Base-by-base conservation (phyloP, 2,329 filamentous ascomycete genomes). In the Calonectria montana region DNA sequence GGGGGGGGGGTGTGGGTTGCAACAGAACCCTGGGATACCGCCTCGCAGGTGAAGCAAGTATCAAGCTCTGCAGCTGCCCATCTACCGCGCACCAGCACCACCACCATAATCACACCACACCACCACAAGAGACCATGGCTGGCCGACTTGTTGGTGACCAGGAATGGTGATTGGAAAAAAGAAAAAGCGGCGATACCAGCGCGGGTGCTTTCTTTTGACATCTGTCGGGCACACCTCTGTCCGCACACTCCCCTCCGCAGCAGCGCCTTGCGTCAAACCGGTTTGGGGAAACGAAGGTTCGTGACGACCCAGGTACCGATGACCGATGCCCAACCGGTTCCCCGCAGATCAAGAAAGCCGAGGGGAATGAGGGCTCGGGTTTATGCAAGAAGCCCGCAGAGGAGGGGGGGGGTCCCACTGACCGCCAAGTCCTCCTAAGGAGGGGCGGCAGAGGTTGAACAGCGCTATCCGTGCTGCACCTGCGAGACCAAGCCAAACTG, bases 301-400 rank as follows among this genome's bases (percentile, higher is more conserved):
- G n/a, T 15, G n/a, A 15, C 6, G 25, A 7, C 23, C 29, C 9
- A 48, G 5, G 45, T 48, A 27, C 45, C 45, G 45, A 48, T 48
- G 21, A 2, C 21, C 45, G 23, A 21, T 48, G 23, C 45, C 45
- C 29, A 31, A 31, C 9, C 9, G 16, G 23, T 62, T 43, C 57
- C 57, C 57, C 57, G 35, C 57, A 43, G 27, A 62, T 27, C 57
- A 3, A 50, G 47, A 27, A 62, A 62, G 57, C 57, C 57, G 57
- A 62, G 57, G 57, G 23, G 57, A 62, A 62, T 21, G 16, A 4
- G 23, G 4, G 13, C 37, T 23, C 57, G 55, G 37, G 18, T 55
- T 37, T 29, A 37, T 55, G 50, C 50, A 55, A 55, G 21, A 4
- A 1, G 25, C 25, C 27, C 25, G 25, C 16, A 23, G n/a, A 21